phyloP scores from a whole-genome alignment of 345 rosid species.

The Brassica nigra region DNA sequence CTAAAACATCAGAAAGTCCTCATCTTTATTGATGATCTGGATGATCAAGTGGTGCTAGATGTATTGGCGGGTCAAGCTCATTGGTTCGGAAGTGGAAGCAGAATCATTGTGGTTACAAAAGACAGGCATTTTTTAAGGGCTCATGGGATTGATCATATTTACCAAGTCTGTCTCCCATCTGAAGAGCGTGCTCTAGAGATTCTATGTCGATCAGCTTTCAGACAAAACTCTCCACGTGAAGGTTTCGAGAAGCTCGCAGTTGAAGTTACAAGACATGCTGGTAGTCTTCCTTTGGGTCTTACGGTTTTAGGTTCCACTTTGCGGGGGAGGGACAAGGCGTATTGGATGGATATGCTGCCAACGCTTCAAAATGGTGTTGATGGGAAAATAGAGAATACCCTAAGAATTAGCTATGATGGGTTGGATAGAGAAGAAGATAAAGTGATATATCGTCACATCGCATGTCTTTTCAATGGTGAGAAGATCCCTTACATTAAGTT shows the following conservation, averaged over 20 bases:
- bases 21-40: neutral
- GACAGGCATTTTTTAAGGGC: neutral
- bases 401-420: neutral
- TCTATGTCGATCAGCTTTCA: neutral
- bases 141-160: neutral
- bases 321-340: neutral
- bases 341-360: neutral
- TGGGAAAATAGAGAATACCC: neutral
- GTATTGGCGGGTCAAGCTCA: neutral
- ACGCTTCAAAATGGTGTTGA: neutral
- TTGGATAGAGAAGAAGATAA: neutral
- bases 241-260: neutral
- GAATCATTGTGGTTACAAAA: neutral
- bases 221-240: neutral
- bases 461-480: neutral
- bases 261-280: neutral
- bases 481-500: neutral
- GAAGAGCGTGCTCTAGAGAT: neutral
- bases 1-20: neutral
- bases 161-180: neutral
- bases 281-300: neutral
- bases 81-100: neutral
- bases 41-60: neutral
- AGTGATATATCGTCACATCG: neutral
- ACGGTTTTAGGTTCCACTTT: neutral